Conservation (phyloP, 2,329 filamentous ascomycete genomes). For the Botrytis deweyae region DNA sequence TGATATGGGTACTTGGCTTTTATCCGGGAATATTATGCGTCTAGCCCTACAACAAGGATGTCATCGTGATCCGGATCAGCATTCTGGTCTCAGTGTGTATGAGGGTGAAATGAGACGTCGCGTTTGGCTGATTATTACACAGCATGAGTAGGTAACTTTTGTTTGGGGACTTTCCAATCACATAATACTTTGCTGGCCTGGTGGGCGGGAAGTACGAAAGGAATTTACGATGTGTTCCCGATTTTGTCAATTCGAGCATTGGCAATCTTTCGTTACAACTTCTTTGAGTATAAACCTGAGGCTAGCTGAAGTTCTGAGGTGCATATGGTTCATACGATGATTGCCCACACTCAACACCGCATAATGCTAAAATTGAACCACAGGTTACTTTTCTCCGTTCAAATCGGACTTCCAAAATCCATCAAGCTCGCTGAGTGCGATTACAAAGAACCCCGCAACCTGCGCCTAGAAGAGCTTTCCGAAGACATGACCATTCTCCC, state of each 20-base stretch:
- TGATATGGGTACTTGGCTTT: conserved; percentile 56
- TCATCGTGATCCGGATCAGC: conserved; percentile 55
- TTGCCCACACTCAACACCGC: neutral
- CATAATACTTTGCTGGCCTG: neutral
- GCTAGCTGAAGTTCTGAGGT: neutral
- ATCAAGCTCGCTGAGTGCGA: conserved; percentile 63
- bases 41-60: conserved; percentile 59
- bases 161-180: neutral
- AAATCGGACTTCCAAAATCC: conserved; percentile 66
- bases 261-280: neutral
- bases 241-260: neutral
- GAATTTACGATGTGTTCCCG: neutral
- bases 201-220: neutral
- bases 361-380: neutral
- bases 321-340: neutral
- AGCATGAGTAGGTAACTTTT: conserved; percentile 49
- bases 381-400: conserved; percentile 59
- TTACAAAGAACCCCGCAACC: conserved; percentile 59
- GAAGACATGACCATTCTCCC: conserved; percentile 56
- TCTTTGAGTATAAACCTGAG: neutral
- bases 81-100: conserved; percentile 51
- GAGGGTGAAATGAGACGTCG: conserved; percentile 63
- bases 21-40: conserved; percentile 51
- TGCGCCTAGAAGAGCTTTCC: conserved; percentile 64
- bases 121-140: conserved; percentile 53